Evolutionary conservation across 805 yeast species (phyloP), one percentile per base, ranked within the genome.

Genomic region (Candida cerambycidarum): DNA sequence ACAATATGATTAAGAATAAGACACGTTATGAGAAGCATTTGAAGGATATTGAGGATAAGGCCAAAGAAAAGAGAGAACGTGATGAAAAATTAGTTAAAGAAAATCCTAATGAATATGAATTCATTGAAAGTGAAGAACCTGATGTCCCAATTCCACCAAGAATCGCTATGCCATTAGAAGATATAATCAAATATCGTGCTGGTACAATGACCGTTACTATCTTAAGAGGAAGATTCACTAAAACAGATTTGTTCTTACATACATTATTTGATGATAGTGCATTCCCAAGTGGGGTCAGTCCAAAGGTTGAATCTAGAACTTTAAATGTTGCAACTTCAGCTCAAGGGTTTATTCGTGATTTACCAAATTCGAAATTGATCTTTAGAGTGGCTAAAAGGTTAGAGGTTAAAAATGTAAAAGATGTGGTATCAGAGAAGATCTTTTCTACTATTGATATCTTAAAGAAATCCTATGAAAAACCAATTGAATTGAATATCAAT

Each of bases 331-430:
- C 73, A 12, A 77, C 79, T n/a, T 58, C 63, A 17, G 84, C 82
- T 15, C 78, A 74, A 46, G 78, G 77, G 0, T 85, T 85, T 51
- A 70, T 86, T 38, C 78, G 95, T 60, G 93, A 86, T 58, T 71
- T 86, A 53, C 75, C 76, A 32, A 73, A 84, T 57, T 82, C 89
- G 28, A 68, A 62, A 37, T 49, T 79, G 32, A 62, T 79, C 28
- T 64, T 86, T 49, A 73, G 92, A 58, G 57, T 81, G n/a, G 62
- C 85, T 1, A 76, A 73, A 43, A 75, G 68, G 40, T 72, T 69
- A 14, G 69, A 71, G 25, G 80, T 78, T 11, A 70, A 62, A 21
- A 65, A 65, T 16, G 60, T 63, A 8, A 71, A 71, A 33, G 81
- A 83, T 29, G 56, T 86, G 21, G 44, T 79, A 15, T 65, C 70